Conservation (phyloP, 208 protist genomes). For the Trypanosoma brucei region DNA sequence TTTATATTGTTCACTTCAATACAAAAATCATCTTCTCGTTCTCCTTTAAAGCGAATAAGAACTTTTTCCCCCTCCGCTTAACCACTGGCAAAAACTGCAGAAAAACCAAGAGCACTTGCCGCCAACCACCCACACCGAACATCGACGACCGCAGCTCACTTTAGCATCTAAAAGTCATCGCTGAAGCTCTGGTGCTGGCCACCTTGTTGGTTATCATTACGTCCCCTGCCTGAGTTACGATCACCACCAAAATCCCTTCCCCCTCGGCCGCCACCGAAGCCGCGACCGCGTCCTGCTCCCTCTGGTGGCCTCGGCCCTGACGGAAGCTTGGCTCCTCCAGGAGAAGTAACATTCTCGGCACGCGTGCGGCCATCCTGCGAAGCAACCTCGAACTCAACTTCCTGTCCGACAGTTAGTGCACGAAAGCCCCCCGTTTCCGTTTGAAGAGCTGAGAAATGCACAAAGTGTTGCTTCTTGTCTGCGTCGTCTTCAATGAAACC, state of each 20-base stretch:
- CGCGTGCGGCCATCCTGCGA: constrained; percentile 84
- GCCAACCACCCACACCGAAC: too few species aligned
- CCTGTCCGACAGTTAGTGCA: constrained; percentile 78
- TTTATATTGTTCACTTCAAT: constrained; percentile 12
- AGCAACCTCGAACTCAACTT: constrained; percentile 89
- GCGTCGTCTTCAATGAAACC: constrained; percentile 88
- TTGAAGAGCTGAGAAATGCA: constrained; percentile 88
- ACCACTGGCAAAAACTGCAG: background rate
- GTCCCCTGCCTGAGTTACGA: constrained; percentile 9
- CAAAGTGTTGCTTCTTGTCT: constrained; percentile 91
- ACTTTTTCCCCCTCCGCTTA: background rate
- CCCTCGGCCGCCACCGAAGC: constrained; percentile 28
- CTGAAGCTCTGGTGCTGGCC: constrained; percentile 69
- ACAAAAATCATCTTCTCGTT: background rate
- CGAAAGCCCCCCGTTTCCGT: constrained; percentile 86
- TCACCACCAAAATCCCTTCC: constrained; percentile 26
- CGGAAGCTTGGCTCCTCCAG: constrained; percentile 76
- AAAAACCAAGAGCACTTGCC: background rate
- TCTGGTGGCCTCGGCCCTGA: constrained; percentile 72
- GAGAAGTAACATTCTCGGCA: constrained; percentile 82
- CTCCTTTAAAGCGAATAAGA: background rate
- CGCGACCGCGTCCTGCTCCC: constrained; percentile 38
- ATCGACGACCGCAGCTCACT: too few species aligned
- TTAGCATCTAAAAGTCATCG: constrained; percentile 64
- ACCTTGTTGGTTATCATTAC: constrained; percentile 27